Evolutionary conservation across 371 early-diverging fungal genomes (phyloP).

Genomic region (Syncephalastrum monosporum): DNA sequence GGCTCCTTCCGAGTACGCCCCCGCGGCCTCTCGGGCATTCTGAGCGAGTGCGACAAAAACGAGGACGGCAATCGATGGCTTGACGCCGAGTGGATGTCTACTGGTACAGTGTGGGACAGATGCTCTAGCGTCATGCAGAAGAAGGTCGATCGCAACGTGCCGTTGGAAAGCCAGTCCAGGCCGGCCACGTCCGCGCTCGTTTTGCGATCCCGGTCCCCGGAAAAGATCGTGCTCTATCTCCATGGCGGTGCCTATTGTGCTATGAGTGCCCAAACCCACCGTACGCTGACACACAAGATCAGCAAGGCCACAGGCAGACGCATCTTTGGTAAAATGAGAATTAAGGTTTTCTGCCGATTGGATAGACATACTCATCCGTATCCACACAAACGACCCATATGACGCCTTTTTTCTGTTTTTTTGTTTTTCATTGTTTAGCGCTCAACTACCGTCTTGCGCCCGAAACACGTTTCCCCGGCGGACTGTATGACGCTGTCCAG

Average conservation of each 20-base stretch:
- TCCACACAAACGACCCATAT: no score
- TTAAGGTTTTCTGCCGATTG: no score
- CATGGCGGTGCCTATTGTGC: constrained; percentile 71
- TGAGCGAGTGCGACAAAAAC: constrained; percentile 19
- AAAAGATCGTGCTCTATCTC: constrained; percentile 58
- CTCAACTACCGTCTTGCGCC: constrained; percentile 80
- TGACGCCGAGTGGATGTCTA: constrained; percentile 39
- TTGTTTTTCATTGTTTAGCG: constrained; percentile 22
- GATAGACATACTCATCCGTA: no score
- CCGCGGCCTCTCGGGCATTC: constrained; percentile 25
- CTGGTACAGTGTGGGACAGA: constrained; percentile 22
- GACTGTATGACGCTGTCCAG: constrained; percentile 74
- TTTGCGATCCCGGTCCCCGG: constrained; percentile 18
- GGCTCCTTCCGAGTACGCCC: constrained; percentile 21
- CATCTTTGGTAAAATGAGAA: constrained; percentile 40
- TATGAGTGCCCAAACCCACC: constrained; percentile 60
- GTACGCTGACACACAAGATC: constrained; percentile 56
- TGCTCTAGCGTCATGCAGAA: constrained; percentile 13
- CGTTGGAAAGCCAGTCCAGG: not conserved
- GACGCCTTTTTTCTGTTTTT: no score
- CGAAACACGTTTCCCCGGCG: constrained; percentile 75
- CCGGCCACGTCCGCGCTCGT: constrained; percentile 3
- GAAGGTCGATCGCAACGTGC: constrained; percentile 8
- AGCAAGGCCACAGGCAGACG: constrained; percentile 47
- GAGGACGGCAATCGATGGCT: constrained; percentile 24